Percentiles rank a stretch among this genome's conserved stretches.
These are phyloP conservation scores for Penicillium fimorum DNA, from an alignment of 495 filamentous ascomycete genomes.

Conservation along the genomic window DNA sequence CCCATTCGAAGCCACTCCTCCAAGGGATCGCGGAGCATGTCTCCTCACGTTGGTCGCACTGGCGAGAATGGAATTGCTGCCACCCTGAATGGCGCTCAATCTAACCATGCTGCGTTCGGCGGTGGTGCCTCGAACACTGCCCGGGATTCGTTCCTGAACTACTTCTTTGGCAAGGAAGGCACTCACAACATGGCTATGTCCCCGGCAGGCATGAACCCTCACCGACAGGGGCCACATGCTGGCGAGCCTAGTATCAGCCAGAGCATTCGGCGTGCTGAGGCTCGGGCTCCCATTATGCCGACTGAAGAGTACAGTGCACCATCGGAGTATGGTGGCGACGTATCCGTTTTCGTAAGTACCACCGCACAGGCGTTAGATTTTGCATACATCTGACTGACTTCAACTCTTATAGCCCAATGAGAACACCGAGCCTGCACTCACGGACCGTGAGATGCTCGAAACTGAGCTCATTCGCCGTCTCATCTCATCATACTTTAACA, in stretches of 20 bases:
- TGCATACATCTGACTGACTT: neutral
- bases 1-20: conserved; percentile 57
- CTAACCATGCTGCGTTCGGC: conserved; percentile 61
- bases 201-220: conserved; percentile 39
- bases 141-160: conserved; percentile 91
- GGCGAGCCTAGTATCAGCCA: conserved; percentile 80
- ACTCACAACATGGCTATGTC: conserved; percentile 41
- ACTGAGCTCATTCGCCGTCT: conserved; percentile 94
- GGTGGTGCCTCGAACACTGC: conserved; percentile 54
- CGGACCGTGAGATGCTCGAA: conserved; percentile 93
- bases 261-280: conserved; percentile 75
- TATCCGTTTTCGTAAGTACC: conserved; percentile 58
- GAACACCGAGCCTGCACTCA: conserved; percentile 73
- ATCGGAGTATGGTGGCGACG: conserved; percentile 48
- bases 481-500: conserved; percentile 97
- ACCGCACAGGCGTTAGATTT: neutral
- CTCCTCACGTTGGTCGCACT: conserved; percentile 68
- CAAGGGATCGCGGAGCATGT: conserved; percentile 72
- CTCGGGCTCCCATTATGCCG: conserved; percentile 39
- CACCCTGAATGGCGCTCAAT: conserved; percentile 64
- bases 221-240: conserved; percentile 67
- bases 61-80: conserved; percentile 59
- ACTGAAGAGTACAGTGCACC: conserved; percentile 43
- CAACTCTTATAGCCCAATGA: conserved; percentile 40
- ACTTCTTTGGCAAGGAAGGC: conserved; percentile 96